Evolutionary conservation across 2,329 filamentous ascomycete genomes (phyloP).

Genomic region (Alternaria postmessia): DNA sequence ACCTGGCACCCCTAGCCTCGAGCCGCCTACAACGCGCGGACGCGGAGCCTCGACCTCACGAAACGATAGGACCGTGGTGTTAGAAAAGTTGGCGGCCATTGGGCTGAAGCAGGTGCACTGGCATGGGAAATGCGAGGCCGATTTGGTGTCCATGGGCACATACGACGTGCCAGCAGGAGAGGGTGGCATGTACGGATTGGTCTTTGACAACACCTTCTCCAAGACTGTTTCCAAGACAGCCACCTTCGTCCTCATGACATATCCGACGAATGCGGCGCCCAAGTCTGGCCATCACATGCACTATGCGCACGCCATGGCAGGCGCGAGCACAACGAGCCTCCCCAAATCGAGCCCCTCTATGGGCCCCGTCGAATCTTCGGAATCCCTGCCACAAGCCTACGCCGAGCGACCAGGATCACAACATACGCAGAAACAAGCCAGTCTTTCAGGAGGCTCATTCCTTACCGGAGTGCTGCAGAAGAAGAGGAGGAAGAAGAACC

Average conservation of each 20-base stretch:
- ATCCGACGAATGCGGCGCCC: conserved; percentile 81
- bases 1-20: conserved; percentile 54
- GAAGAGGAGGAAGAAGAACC: conserved; percentile 88
- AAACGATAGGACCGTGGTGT: conserved; percentile 75
- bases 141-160: conserved; percentile 91
- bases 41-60: conserved; percentile 60
- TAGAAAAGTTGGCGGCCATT: conserved; percentile 69
- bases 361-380: conserved; percentile 58
- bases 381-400: conserved; percentile 55
- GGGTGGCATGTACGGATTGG: conserved; percentile 92
- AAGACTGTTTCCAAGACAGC: conserved; percentile 91
- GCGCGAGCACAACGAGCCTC: conserved; percentile 50
- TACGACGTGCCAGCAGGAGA: conserved; percentile 78
- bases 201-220: conserved; percentile 99
- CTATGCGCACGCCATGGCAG: conserved; percentile 64
- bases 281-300: conserved; percentile 76
- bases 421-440: conserved; percentile 31
- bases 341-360: conserved; percentile 52
- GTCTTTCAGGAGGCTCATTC: conserved; percentile 60
- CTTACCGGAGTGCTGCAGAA: conserved; percentile 89
- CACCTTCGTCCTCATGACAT: conserved; percentile 92
- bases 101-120: conserved; percentile 73
- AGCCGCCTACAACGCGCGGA: conserved; percentile 65
- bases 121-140: conserved; percentile 94
- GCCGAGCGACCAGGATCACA: conserved; percentile 54